phyloP scores from a whole-genome alignment of 306 rosid genomes.

The Rubus parviflorus region DNA sequence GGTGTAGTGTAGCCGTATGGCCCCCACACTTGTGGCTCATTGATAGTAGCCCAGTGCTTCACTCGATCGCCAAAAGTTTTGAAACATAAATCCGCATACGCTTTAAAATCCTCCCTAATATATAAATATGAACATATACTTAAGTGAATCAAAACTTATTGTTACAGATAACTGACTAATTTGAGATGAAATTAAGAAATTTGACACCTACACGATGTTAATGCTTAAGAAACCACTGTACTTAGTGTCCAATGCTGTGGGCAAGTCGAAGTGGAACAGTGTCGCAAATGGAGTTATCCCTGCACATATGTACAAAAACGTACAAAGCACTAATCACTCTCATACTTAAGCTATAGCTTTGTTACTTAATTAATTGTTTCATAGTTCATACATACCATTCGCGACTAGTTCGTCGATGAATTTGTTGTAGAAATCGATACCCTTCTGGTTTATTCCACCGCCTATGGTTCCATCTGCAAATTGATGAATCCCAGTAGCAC shows the following conservation, averaged over 20 bases:
- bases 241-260: not conserved
- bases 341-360: not conserved
- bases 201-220: not conserved
- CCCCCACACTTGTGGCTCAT: not conserved
- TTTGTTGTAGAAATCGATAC: not conserved
- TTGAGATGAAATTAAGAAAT: not conserved
- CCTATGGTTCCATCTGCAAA: not conserved
- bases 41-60: constrained; percentile 3
- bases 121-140: not conserved
- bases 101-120: not conserved
- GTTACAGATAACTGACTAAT: not conserved
- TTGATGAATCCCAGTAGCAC: not conserved
- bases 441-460: constrained; percentile 2
- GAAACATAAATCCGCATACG: constrained; percentile 1
- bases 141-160: not conserved
- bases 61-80: not conserved
- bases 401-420: not conserved
- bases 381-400: not conserved
- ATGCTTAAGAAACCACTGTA: not conserved
- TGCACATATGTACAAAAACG: not conserved
- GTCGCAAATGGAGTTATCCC: constrained; percentile 7
- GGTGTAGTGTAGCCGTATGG: not conserved
- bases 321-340: not conserved
- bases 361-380: not conserved
- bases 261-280: not conserved